Base-by-base conservation (phyloP, 2,329 filamentous ascomycete species). In the Microcera coccophila region DNA sequence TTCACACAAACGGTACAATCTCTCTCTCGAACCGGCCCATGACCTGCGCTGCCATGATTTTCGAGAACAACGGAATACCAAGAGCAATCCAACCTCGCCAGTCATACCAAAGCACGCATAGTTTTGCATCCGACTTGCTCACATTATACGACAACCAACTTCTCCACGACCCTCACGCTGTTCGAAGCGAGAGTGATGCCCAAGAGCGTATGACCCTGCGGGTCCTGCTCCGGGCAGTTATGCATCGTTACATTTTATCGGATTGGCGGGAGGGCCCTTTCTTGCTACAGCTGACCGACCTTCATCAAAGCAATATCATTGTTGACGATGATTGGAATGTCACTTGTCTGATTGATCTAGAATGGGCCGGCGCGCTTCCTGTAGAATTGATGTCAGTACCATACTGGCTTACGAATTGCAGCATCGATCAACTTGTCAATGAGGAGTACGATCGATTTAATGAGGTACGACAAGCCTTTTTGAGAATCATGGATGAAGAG, bases 291-390 rank as follows among this genome's bases (percentile, higher is more conserved):
- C 38, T 64, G 36, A 62, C 59, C 16, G 60, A 66, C 42, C 40
- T 65, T 17, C 55, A 64, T 50, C 44, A 37, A 24, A 58, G 55
- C 31, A 64, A 66, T 38, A 58, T 66, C 31, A 53, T 64, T 31
- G 57, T 64, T 18, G 61, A 66, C 39, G 42, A 59, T 35, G 36
- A 62, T 28, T 62, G 59, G 59, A 63, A 65, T 39, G 50, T 65
- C 35, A 62, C 53, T 11, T 51, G 50, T 40, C 33, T 65, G 3
- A 57, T 65, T n/a, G 61, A 66, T 42, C 53, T 59, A 26, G 62
- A 65, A 41, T 65, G 59, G 61, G 46, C 61, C 20, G 59, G 52
- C 46, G 47, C 59, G 12, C 49, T 58, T 20, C 60, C 60, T 33
- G 36, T 47, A 8, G 61, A 64, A 45, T 60, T 59, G 56, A 44